Percentiles rank a stretch among this genome's conserved stretches.
phyloP scores from a whole-genome alignment of 2,329 filamentous ascomycete species.

The Ophiostoma pallidulum region DNA sequence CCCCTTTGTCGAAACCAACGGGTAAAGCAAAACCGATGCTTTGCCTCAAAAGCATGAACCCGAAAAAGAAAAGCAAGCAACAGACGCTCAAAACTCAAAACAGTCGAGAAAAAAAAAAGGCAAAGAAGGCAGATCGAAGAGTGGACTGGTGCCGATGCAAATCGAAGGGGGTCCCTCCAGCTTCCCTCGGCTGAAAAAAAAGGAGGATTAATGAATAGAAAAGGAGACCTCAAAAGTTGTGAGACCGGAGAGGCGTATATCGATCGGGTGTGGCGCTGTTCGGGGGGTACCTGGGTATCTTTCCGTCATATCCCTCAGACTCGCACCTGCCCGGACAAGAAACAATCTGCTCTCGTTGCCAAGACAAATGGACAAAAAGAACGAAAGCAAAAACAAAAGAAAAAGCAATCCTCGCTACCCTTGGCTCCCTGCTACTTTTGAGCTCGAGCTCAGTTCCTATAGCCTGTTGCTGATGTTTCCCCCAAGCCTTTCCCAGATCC shows the following conservation, averaged over 20 bases:
- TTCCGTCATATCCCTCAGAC: slow-evolving; percentile 7
- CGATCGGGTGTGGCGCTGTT: not conserved
- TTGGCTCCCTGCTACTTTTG: not conserved
- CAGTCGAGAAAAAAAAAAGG: not conserved
- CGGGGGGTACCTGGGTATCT: slow-evolving; percentile 9
- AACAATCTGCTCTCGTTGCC: slow-evolving; percentile 7
- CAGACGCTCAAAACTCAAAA: not conserved
- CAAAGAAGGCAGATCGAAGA: no score
- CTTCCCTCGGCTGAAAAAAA: no score
- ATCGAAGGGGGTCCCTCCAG: no score
- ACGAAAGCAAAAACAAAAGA: no score
- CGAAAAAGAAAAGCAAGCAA: not conserved
- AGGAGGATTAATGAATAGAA: not conserved
- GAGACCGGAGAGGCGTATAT: not conserved
- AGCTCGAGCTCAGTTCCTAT: not conserved
- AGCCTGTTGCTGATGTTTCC: no score
- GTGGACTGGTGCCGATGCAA: no score
- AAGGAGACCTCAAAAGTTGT: not conserved
- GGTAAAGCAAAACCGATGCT: not conserved
- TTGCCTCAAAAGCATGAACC: not conserved
- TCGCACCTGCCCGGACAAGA: not conserved
- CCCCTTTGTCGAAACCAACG: not conserved
- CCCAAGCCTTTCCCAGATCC: not conserved
- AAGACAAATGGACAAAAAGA: no score
- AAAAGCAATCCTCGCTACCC: no score